A percentile compares a stretch with the other conserved stretches of the same genome.
Conservation (phyloP, 345 rosid species). For the Iberis pinnata region DNA sequence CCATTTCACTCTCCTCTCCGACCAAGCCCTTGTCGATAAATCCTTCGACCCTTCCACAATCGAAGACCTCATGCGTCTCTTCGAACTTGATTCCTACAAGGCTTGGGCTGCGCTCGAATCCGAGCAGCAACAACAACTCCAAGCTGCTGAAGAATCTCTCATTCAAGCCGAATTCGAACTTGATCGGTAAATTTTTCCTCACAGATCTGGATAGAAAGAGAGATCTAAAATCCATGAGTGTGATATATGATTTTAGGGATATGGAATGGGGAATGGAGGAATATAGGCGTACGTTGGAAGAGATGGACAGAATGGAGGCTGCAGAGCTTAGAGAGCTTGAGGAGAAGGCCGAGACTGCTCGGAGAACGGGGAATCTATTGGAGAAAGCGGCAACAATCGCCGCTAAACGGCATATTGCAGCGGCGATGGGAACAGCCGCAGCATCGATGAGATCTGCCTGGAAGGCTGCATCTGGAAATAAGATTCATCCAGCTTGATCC, state of each 20-base stretch:
- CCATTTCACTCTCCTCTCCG: conserved; percentile 70
- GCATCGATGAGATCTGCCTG: conserved; percentile 76
- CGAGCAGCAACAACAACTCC: conserved; percentile 36
- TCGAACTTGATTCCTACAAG: conserved; percentile 76
- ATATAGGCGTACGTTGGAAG: conserved; percentile 66
- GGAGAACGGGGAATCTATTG: conserved; percentile 49
- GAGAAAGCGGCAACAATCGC: conserved; percentile 60
- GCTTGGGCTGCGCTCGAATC: conserved; percentile 71
- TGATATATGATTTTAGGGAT: conserved; percentile 10
- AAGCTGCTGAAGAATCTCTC: conserved; percentile 43
- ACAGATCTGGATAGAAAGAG: no score
- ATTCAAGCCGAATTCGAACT: conserved; percentile 51
- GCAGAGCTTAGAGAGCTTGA: conserved; percentile 39
- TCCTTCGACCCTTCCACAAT: conserved; percentile 60
- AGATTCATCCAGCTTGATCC: conserved; percentile 79
- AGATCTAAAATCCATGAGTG: no score
- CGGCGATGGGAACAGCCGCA: conserved; percentile 69
- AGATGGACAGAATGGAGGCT: conserved; percentile 50
- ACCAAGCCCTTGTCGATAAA: conserved; percentile 60
- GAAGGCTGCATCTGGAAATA: conserved; percentile 49
- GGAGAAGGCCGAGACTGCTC: conserved; percentile 52
- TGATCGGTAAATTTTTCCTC: conserved; percentile 30
- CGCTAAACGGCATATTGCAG: conserved; percentile 62
- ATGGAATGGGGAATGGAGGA: conserved; percentile 77
- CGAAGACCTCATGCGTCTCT: conserved; percentile 71